Evolutionary conservation across 352 stramenopile genomes (phyloP).

Genomic region (Elongisporangium undulatum): DNA sequence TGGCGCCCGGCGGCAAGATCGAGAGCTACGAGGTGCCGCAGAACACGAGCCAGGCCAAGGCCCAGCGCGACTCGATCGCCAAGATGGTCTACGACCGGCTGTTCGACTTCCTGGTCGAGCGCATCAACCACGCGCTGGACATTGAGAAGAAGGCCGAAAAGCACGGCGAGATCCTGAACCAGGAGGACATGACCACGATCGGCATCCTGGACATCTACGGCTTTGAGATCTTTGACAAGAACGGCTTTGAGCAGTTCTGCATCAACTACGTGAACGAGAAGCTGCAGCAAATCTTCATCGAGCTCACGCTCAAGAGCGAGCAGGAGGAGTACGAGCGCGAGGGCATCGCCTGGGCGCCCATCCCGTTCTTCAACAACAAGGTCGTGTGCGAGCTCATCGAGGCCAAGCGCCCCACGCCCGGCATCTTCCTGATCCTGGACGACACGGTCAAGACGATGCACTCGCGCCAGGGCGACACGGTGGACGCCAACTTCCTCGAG

Average conservation of each 20-base stretch:
- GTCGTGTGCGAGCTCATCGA: slow-evolving; percentile 88
- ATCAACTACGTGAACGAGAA: slow-evolving; percentile 96
- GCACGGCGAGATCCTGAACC: slow-evolving; percentile 67
- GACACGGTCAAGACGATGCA: slow-evolving; percentile 88
- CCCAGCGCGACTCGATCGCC: slow-evolving; percentile 94
- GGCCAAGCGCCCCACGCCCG: slow-evolving; percentile 58
- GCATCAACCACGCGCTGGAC: slow-evolving; percentile 83
- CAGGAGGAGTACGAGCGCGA: slow-evolving; percentile 96
- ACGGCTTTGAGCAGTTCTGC: slow-evolving; percentile 94
- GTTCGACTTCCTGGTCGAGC: slow-evolving; percentile 96
- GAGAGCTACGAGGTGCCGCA: slow-evolving; percentile 87
- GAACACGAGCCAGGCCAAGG: slow-evolving; percentile 82
- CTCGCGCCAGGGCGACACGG: slow-evolving; percentile 68
- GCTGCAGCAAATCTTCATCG: slow-evolving; percentile 92
- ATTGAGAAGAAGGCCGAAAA: slow-evolving; percentile 82
- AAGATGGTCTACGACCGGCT: slow-evolving; percentile 96
- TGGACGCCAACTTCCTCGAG: slow-evolving; percentile 79
- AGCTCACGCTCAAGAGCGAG: slow-evolving; percentile 85
- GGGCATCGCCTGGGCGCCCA: slow-evolving; percentile 88
- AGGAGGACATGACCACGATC: slow-evolving; percentile 78
- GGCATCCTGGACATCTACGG: slow-evolving; percentile 96
- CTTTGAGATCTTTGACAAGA: slow-evolving; percentile 95
- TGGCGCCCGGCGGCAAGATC: slow-evolving; percentile 77
- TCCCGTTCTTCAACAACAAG: slow-evolving; percentile 93
- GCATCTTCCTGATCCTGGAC: slow-evolving; percentile 83